Base-by-base conservation (phyloP, 2,329 filamentous ascomycete genomes). In the Fusarium sp. region DNA sequence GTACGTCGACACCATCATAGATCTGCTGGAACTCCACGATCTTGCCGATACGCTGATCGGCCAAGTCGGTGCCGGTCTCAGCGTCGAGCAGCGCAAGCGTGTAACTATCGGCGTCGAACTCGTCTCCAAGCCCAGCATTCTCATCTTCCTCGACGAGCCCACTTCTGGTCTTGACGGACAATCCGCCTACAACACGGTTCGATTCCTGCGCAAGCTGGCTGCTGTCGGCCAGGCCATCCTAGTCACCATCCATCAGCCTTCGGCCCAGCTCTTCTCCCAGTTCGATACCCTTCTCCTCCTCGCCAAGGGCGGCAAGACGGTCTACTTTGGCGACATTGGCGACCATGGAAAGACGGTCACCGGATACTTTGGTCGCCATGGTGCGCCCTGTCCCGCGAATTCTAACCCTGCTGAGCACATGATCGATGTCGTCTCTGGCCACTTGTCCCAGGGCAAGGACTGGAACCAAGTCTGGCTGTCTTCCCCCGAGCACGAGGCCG, bases 1-100 rank as follows among this genome's bases (percentile, higher is more conserved):
- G 4, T 94, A 94, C 62, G 91, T 93, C 9, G 84, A 92, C 45
- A 89, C 90, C 56, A 89, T 94, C 35, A 91, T 95, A 68, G 89
- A 91, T 66, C 74, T 84, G 0, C 69, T 84, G 1, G 81, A 83
- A 54, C 75, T 84, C 5, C 73, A 78, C 35, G 77, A 81, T n/a
- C 69, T 83, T 4, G 77, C 76, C 2, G 76, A 84, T 48, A 80
- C 80, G 0, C 70, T 84, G 0, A 80, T 84, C 23, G 81, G 81
- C 1, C 59, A 70, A 9, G 70, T 78, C 3, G 90, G 89, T 43
- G 74, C 75, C 5, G 79, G 80, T 1, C 57, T 88, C 11, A 84
- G 80, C 33, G 78, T 82, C 2, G 81, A 84, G 54, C 81, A 84
- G 70, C 76, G 80, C 35, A 84, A 84, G 71, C 78, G 80, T 45